Base-by-base conservation (phyloP, 805 yeast species). In the Saccharomycopsis sp. region DNA sequence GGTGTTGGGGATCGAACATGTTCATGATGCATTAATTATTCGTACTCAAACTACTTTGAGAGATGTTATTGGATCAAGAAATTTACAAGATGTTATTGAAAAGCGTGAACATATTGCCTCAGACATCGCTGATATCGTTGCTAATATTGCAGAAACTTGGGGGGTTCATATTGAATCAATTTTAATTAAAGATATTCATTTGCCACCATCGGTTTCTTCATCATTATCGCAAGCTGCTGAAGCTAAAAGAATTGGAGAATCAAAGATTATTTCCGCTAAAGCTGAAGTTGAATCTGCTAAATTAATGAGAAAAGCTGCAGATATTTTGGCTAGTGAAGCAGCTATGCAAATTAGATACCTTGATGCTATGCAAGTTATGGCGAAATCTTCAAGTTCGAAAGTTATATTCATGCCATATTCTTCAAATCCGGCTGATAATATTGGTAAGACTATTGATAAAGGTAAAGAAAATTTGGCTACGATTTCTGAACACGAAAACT, bases 361-460 rank as follows among this genome's bases (percentile, higher is more conserved):
- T 61, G 88, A 81, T 55, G 87, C 87, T n/a, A 77, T 81, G 78
- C 85, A 79, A 62, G 68, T 66, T 50, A 81, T 81, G 86, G 82
- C 85, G 28, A 74, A 65, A 51, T 56, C 70, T 41, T 65, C 85
- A 1, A 72, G 74, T 47, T 64, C 84, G n/a, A 77, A 79, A 61
- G 87, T 81, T 43, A 80, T 81, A 24, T 81, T 81, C 60, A 81
- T 81, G 86, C 87, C 88, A 4, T 59, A 69, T 32, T 66, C 71
- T 3, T 24, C 40, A 35, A 41, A 41, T 35, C 33, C 42, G 6
- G 42, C 42, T 16, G 35, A 39, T 20, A 39, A 39, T 28, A 20
- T 39, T 29, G 35, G 42, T 20, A 8, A 31, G 35, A 14, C 17
- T 9, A 31, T 20, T 20, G 19, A 31, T 20, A 8, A 9, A 8